phyloP scores from a whole-genome alignment of 331 rosid species.

The Pyracantha coccinea region DNA sequence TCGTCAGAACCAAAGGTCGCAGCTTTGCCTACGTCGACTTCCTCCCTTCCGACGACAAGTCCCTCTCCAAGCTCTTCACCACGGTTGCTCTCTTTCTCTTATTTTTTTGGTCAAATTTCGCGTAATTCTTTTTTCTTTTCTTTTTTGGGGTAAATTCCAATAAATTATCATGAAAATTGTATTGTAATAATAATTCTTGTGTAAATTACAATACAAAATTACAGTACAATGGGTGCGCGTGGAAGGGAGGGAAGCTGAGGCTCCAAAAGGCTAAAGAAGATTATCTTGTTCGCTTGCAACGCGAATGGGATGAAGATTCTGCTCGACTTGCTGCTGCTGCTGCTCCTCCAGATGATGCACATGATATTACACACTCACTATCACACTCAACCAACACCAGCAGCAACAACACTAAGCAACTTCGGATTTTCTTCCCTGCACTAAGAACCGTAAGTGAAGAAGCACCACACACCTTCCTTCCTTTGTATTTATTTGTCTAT shows the following conservation, averaged over 20 bases:
- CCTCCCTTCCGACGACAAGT: slow-evolving; percentile 44
- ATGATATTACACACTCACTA: neutral
- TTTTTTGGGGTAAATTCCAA: neutral
- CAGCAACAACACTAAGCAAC: slow-evolving; percentile 14
- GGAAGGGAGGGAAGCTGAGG: slow-evolving; percentile 85
- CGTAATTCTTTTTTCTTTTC: neutral
- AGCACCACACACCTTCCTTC: neutral
- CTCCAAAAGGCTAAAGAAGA: slow-evolving; percentile 88
- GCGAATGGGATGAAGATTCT: slow-evolving; percentile 54
- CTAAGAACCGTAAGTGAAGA: slow-evolving; percentile 44
- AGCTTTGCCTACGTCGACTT: slow-evolving; percentile 76
- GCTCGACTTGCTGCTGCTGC: slow-evolving; percentile 12
- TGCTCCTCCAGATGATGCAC: too few relatives aligned
- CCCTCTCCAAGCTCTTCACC: slow-evolving; percentile 72
- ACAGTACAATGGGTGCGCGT: slow-evolving; percentile 91
- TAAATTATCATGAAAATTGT: neutral
- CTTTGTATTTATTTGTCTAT: neutral
- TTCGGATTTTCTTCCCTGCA: slow-evolving; percentile 60
- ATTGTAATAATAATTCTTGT: neutral
- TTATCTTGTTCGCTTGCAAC: slow-evolving; percentile 49
- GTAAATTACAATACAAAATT: neutral
- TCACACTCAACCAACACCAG: neutral
- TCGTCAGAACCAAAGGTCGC: slow-evolving; percentile 77
- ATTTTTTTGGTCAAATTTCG: neutral
- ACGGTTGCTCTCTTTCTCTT: slow-evolving; percentile 8